A percentile compares a stretch with the other conserved stretches of the same genome.
Conservation (phyloP, 305 asterid genomes). For the Ilex paraguariensis region DNA sequence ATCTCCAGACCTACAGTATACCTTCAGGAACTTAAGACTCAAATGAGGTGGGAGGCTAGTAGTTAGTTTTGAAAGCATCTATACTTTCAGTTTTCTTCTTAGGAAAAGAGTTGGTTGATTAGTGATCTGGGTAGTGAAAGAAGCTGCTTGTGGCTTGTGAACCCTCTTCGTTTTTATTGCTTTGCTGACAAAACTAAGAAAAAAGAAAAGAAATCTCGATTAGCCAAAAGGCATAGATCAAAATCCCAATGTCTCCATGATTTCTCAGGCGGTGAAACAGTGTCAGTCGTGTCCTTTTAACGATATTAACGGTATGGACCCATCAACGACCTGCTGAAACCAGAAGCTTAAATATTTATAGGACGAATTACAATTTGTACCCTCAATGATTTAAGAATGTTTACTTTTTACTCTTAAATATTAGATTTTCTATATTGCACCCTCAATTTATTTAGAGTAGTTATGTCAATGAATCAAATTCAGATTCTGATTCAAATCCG, state of each 20-base stretch:
- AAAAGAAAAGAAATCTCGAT: neutral
- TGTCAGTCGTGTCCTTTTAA: no score
- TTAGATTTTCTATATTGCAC: no score
- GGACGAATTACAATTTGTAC: neutral
- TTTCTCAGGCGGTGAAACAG: neutral
- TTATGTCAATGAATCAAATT: no score
- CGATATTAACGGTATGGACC: no score
- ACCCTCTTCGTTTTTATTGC: neutral
- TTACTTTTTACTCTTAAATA: neutral
- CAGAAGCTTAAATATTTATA: neutral
- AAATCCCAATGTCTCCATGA: neutral
- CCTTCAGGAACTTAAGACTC: slow-evolving; percentile 5
- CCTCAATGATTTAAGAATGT: no score
- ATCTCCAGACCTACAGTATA: slow-evolving; percentile 9
- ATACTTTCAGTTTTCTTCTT: neutral
- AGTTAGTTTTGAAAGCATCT: slow-evolving; percentile 18
- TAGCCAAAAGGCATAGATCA: no score
- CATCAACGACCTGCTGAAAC: no score
- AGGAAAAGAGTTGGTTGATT: no score
- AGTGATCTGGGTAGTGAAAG: neutral
- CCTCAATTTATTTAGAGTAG: no score
- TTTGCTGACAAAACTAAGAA: neutral
- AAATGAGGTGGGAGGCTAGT: slow-evolving; percentile 5
- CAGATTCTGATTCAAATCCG: no score
- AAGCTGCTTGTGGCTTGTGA: no score